phyloP scores from a whole-genome alignment of 2,329 filamentous ascomycete species.

The Colletotrichum caudatum region DNA sequence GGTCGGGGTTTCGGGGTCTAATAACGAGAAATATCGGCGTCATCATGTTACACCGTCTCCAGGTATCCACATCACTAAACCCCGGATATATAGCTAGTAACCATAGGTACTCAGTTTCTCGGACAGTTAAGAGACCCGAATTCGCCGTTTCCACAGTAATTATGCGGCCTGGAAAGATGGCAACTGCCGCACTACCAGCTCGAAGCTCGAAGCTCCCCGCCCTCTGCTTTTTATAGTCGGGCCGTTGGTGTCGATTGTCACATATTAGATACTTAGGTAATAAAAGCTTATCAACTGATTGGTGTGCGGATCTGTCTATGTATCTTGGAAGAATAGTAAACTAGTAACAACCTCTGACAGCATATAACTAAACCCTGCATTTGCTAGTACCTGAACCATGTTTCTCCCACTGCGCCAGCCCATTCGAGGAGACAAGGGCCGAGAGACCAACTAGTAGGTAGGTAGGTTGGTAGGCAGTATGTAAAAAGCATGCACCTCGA shows the following conservation, averaged over 20 bases:
- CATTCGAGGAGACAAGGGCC: too few species aligned
- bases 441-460: too few species aligned
- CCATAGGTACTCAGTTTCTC: neutral
- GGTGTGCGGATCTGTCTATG: too few species aligned
- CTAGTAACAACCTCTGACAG: too few species aligned
- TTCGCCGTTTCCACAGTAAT: neutral
- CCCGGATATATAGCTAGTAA: neutral
- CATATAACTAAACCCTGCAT: too few species aligned
- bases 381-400: too few species aligned
- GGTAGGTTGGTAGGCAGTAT: too few species aligned
- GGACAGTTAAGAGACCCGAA: neutral
- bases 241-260: neutral
- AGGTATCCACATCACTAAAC: neutral
- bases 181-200: neutral
- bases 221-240: neutral
- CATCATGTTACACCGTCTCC: neutral
- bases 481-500: neutral
- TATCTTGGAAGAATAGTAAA: too few species aligned
- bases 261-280: neutral
- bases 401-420: too few species aligned
- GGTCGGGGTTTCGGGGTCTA: neutral
- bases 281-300: neutral
- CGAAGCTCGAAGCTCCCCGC: too few species aligned
- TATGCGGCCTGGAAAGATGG: neutral
- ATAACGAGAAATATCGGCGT: constrained; percentile 16